Evolutionary conservation across 148 eudicot genomes (phyloP).

Genomic region (Heliamphora exappendiculata): DNA sequence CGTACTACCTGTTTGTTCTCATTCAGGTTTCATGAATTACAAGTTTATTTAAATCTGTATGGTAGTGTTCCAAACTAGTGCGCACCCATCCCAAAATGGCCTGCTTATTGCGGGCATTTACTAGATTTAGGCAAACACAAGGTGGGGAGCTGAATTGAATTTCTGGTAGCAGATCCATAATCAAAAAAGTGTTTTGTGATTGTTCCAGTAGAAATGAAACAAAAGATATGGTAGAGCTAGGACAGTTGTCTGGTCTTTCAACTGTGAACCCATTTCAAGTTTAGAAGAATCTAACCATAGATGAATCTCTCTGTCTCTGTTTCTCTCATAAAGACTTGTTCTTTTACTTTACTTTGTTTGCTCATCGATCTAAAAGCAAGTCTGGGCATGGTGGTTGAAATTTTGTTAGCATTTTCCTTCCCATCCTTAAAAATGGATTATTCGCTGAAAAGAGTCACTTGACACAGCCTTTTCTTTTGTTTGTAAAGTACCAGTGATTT

Average conservation of each 20-base stretch:
- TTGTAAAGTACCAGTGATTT: not conserved
- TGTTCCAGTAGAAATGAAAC: too few species aligned
- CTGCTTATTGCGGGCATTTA: too few species aligned
- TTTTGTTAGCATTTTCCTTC: not conserved
- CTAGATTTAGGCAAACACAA: too few species aligned
- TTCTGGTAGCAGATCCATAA: too few species aligned
- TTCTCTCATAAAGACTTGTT: not conserved
- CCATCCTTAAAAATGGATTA: not conserved
- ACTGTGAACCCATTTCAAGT: not conserved
- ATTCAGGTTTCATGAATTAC: not conserved
- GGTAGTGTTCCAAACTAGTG: not conserved
- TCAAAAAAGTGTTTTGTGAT: too few species aligned
- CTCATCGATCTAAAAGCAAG: too few species aligned
- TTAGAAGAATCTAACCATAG: not conserved
- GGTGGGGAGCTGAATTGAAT: too few species aligned
- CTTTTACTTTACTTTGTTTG: not conserved
- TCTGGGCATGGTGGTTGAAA: not conserved
- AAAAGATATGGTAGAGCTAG: too few species aligned
- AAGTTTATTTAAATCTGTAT: not conserved
- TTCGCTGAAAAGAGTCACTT: not conserved
- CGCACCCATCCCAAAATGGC: too few species aligned
- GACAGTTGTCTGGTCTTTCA: not conserved
- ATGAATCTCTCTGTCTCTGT: not conserved
- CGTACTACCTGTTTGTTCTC: not conserved
- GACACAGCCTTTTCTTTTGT: not conserved